A percentile compares a stretch with the other conserved stretches of the same genome.
phyloP scores from a whole-genome alignment of 1,139 yeast genomes.

The Hanseniaspora uvarum region DNA sequence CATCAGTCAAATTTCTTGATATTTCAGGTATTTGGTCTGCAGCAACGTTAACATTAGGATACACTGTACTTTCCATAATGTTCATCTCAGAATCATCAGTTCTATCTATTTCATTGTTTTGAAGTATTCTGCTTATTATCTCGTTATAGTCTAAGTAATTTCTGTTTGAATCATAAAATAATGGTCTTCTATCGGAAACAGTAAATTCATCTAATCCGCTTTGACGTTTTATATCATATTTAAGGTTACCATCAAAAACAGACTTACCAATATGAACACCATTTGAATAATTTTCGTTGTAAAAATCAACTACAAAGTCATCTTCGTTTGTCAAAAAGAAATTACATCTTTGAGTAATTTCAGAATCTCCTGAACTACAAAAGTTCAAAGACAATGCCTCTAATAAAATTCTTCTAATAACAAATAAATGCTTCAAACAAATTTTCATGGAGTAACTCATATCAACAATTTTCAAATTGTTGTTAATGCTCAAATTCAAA shows the following conservation, averaged over 20 bases:
- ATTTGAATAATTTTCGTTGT: not conserved
- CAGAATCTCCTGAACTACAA: slow-evolving; percentile 89
- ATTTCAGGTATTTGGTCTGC: too few species aligned
- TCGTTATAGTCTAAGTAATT: not conserved
- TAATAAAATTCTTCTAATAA: slow-evolving; percentile 50
- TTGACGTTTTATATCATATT: not conserved
- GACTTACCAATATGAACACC: not conserved
- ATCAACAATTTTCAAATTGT: slow-evolving; percentile 31
- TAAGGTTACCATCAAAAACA: not conserved
- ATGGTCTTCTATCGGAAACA: not conserved
- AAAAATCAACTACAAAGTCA: not conserved
- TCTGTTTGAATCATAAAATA: not conserved
- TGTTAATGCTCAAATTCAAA: slow-evolving; percentile 34
- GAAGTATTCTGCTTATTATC: not conserved
- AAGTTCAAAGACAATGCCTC: slow-evolving; percentile 61
- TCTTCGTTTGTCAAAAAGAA: not conserved
- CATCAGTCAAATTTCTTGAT: not conserved
- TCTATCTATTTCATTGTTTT: not conserved
- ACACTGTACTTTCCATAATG: not conserved
- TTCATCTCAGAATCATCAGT: not conserved
- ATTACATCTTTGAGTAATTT: slow-evolving; percentile 36
- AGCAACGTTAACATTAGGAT: not conserved
- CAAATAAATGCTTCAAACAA: slow-evolving; percentile 47
- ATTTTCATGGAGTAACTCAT: slow-evolving; percentile 51
- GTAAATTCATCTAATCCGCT: not conserved